Evolutionary conservation across 2,329 filamentous ascomycete species (phyloP), one percentile per base, ranked within the genome.

Genomic region (Calonectria leucothoes): DNA sequence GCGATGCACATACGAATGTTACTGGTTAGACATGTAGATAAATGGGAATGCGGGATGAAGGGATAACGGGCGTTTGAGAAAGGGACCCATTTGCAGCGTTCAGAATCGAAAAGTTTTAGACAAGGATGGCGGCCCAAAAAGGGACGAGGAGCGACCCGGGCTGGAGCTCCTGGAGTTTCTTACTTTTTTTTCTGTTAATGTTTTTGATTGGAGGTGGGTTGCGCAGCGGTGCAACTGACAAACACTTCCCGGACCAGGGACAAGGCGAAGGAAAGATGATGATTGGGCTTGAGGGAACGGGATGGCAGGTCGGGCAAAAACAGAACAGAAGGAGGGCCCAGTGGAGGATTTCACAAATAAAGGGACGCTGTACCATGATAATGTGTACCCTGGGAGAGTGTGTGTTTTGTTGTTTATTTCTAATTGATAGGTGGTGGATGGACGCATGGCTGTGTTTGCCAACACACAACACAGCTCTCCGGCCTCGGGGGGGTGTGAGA

Each of bases 11-110:
- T 73, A 68, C n/a, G 27, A 61, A 33, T 73, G 48, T 76, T 77
- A 74, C 78, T 79, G 73, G 76, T 73, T 79, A 79, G 75, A 79
- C 39, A 25, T 79, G 78, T 80, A 80, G 70, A 78, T 80, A 79
- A 71, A 66, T 45, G 65, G 66, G 25, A 48, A 59, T 55, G 66
- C 27, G 51, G 31, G 29, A 29, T 20, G 64, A 27, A 66, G 35
- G 31, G 63, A 65, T 15, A 35, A 71, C 35, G 69, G 78, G 78
- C 78, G 78, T 79, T 79, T 67, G 69, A 69, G 72, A 78, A 70
- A 74, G 69, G 69, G 69, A 70, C 45, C 51, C 45, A 55, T 68
- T 71, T 79, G 74, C 66, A 75, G 69, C 61, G 71, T 72, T 74
- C 70, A 76, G 76, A 77, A 75, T 72, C 59, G 48, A 75, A 79